These are phyloP conservation scores for Iberis pinnata DNA, from an alignment of 345 rosid species.

Conservation along the genomic window DNA sequence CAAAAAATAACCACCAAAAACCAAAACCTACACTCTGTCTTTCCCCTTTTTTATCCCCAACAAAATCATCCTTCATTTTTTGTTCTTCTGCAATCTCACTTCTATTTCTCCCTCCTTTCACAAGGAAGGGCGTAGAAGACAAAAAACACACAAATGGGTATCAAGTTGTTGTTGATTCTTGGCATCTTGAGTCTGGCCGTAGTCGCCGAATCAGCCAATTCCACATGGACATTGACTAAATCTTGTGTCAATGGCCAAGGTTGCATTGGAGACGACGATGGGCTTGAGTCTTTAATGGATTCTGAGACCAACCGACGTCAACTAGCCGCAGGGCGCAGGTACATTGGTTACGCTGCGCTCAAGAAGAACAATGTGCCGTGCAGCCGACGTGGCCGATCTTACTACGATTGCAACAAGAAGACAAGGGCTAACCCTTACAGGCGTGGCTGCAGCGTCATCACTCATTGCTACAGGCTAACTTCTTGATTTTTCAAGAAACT, in stretches of 20 bases:
- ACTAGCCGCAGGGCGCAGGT: slow-evolving; percentile 26
- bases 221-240: slow-evolving; percentile 23
- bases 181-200: slow-evolving; percentile 26
- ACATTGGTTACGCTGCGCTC: slow-evolving; percentile 43
- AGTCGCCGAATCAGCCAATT: slow-evolving; percentile 26
- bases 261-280: slow-evolving; percentile 33
- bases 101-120: slow-evolving; percentile 30
- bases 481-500: too few relatives aligned
- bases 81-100: slow-evolving; percentile 26
- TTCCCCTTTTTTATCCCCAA: slow-evolving; percentile 20
- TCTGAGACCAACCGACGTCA: slow-evolving; percentile 34
- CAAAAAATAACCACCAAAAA: slow-evolving; percentile 28
- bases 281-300: slow-evolving; percentile 33
- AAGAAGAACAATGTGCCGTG: slow-evolving; percentile 38
- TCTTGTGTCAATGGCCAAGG: slow-evolving; percentile 25
- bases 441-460: slow-evolving; percentile 48
- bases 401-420: slow-evolving; percentile 40
- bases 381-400: slow-evolving; percentile 41
- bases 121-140: slow-evolving; percentile 38
- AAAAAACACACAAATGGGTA: slow-evolving; percentile 30
- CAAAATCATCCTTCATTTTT: slow-evolving; percentile 23
- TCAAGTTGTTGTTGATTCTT: slow-evolving; percentile 28
- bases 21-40: slow-evolving; percentile 15
- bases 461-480: slow-evolving; percentile 46
- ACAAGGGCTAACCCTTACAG: slow-evolving; percentile 40